phyloP scores from a whole-genome alignment of 192 early-diverging fungal genomes.

The Coemansia sp. region DNA sequence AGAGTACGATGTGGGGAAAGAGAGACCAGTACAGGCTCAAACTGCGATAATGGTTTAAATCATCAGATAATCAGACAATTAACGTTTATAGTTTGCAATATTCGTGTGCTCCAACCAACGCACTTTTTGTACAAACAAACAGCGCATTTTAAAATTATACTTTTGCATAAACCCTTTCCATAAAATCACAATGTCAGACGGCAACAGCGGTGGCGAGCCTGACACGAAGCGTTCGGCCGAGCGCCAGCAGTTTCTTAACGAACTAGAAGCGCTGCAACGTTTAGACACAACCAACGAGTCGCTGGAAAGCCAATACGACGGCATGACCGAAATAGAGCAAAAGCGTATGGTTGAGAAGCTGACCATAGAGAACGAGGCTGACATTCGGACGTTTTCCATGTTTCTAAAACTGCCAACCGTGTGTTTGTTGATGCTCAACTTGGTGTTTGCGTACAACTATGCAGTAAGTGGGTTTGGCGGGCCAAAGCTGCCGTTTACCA shows the following conservation, averaged over 20 bases:
- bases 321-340: slow-evolving; percentile 29
- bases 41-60: neutral
- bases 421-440: slow-evolving; percentile 31
- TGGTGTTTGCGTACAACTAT: slow-evolving; percentile 43
- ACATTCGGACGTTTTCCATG: slow-evolving; percentile 39
- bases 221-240: neutral
- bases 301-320: slow-evolving; percentile 27
- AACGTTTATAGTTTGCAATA: neutral
- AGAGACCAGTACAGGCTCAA: neutral
- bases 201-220: neutral
- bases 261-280: slow-evolving; percentile 14
- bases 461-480: slow-evolving; percentile 5
- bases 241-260: slow-evolving; percentile 10
- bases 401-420: slow-evolving; percentile 40
- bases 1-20: neutral
- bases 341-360: slow-evolving; percentile 30
- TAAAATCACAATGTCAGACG: neutral
- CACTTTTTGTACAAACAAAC: neutral
- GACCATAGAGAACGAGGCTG: slow-evolving; percentile 35
- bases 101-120: neutral
- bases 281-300: slow-evolving; percentile 23
- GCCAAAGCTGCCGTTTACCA: slow-evolving; percentile 26
- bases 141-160: neutral
- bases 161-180: neutral
- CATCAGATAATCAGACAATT: neutral